Evolutionary conservation across 345 rosid species (phyloP).

Genomic region (Murraya paniculata): DNA sequence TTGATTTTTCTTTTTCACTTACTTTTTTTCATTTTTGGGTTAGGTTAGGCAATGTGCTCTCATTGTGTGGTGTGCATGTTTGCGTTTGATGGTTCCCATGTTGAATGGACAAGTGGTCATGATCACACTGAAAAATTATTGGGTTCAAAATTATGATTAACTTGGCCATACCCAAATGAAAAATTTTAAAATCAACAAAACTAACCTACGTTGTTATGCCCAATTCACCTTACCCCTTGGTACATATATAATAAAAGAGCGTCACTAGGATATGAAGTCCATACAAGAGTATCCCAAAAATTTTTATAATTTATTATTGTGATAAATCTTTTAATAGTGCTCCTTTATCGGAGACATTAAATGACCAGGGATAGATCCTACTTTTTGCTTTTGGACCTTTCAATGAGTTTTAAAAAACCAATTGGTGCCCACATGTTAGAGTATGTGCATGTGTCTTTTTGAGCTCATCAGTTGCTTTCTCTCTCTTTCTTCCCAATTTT

Average conservation of each 20-base stretch:
- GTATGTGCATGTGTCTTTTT: background rate
- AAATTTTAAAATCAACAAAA: background rate
- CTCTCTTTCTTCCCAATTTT: background rate
- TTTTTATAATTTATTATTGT: background rate
- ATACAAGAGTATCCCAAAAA: background rate
- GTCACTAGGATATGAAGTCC: background rate
- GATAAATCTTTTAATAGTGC: background rate
- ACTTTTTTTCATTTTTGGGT: background rate
- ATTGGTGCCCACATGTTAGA: background rate
- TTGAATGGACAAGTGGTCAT: background rate
- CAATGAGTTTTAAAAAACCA: background rate
- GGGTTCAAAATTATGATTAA: background rate
- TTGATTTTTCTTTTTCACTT: background rate
- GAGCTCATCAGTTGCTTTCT: background rate
- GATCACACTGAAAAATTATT: background rate
- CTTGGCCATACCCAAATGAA: background rate
- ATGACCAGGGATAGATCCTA: background rate
- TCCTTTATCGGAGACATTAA: background rate
- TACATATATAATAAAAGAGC: background rate
- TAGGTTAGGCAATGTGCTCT: background rate
- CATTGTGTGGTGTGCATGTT: background rate
- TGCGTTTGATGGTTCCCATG: slow-evolving; percentile 9
- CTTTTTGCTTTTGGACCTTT: background rate
- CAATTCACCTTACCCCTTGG: background rate
- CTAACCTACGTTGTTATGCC: background rate